Evolutionary conservation across 2,329 filamentous ascomycete species (phyloP).

Genomic region (Pseudocercospora pini-densiflorae): DNA sequence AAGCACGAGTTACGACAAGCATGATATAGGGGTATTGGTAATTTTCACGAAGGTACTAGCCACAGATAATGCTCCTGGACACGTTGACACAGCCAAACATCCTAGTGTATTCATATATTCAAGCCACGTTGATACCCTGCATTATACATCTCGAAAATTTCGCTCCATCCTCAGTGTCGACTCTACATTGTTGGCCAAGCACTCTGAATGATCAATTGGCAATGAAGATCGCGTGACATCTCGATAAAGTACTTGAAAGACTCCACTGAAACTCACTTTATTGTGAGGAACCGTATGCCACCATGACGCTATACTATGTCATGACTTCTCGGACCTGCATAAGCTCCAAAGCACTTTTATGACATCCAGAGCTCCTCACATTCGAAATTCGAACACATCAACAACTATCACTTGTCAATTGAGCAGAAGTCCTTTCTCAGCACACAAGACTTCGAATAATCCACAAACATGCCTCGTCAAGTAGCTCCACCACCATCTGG

Average conservation of each 20-base stretch:
- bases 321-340: slow-evolving; percentile 7
- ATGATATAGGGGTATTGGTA: not conserved
- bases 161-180: not conserved
- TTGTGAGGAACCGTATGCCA: not conserved
- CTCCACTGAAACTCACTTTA: not conserved
- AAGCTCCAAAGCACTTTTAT: not conserved
- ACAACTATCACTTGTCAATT: not conserved
- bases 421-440: not conserved
- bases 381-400: not conserved
- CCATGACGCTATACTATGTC: not conserved
- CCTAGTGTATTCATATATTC: not conserved
- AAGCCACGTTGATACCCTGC: not conserved
- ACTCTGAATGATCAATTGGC: not conserved
- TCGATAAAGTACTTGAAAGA: not conserved
- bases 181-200: not conserved
- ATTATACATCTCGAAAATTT: not conserved
- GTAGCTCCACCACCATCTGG: slow-evolving; percentile 43
- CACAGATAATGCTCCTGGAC: not conserved
- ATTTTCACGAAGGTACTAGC: not conserved
- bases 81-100: not conserved
- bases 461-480: slow-evolving; percentile 39
- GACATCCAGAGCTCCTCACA: not conserved
- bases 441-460: not conserved
- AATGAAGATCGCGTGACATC: not conserved
- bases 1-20: not conserved